A percentile compares a stretch with the other conserved stretches of the same genome.
These are phyloP conservation scores for Abrus precatorius DNA, from an alignment of 306 rosid genomes.

Conservation along the genomic window DNA sequence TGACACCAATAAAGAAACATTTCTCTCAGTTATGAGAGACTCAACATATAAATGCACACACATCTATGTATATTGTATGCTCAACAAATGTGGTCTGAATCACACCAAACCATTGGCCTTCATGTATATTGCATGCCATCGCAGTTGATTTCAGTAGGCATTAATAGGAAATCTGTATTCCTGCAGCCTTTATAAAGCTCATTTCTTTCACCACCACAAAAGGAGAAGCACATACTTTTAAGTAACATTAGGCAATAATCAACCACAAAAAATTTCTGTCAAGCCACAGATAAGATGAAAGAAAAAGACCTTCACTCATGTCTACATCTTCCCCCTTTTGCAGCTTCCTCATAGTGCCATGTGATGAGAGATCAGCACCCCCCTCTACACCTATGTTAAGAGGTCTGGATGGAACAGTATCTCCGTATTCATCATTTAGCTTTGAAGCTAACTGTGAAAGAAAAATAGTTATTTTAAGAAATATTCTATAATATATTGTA, in stretches of 20 bases:
- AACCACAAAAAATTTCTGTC: slow-evolving; percentile 29
- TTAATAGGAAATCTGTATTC: neutral
- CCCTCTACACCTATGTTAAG: slow-evolving; percentile 59
- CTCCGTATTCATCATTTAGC: slow-evolving; percentile 83
- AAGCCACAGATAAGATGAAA: slow-evolving; percentile 38
- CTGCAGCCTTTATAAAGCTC: neutral
- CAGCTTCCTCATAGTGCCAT: slow-evolving; percentile 61
- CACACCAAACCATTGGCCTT: slow-evolving; percentile 10
- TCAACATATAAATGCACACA: neutral
- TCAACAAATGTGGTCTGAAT: slow-evolving; percentile 4
- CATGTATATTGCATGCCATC: neutral
- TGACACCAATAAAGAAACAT: neutral
- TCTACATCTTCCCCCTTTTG: slow-evolving; percentile 57
- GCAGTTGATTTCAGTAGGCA: neutral
- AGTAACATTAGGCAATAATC: slow-evolving; percentile 25
- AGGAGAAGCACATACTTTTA: slow-evolving; percentile 4
- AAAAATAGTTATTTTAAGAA: slow-evolving; percentile 17
- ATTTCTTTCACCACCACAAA: slow-evolving; percentile 29
- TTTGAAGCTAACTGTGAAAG: slow-evolving; percentile 44
- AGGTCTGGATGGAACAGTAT: slow-evolving; percentile 83
- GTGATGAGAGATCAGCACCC: slow-evolving; percentile 58
- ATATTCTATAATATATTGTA: neutral
- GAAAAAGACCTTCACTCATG: slow-evolving; percentile 68
- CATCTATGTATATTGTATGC: neutral
- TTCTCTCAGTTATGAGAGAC: neutral